These are phyloP conservation scores for Umbellularia californica DNA, from an alignment of 164 flowering plant genomes.

Conservation along the genomic window DNA sequence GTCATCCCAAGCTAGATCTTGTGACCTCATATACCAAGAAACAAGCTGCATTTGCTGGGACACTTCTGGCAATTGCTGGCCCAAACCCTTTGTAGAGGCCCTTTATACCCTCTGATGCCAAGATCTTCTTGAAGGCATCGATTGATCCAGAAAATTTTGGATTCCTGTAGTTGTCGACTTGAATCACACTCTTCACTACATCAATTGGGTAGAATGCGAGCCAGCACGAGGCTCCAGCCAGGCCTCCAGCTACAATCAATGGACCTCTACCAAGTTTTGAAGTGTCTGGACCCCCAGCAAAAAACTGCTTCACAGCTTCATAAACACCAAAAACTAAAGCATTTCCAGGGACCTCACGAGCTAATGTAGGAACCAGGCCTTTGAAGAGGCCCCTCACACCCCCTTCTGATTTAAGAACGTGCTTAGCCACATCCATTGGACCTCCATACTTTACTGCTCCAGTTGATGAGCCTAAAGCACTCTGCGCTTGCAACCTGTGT, in stretches of 20 bases:
- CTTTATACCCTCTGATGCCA: constrained; percentile 70
- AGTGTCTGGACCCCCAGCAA: constrained; percentile 90
- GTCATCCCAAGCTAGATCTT: constrained; percentile 73
- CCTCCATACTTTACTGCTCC: constrained; percentile 79
- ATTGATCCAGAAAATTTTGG: constrained; percentile 82
- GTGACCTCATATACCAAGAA: constrained; percentile 93
- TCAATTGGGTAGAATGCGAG: constrained; percentile 80
- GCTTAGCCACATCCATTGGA: constrained; percentile 90
- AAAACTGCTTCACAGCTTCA: constrained; percentile 59
- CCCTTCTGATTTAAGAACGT: constrained; percentile 74
- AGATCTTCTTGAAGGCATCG: constrained; percentile 71
- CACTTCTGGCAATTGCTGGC: constrained; percentile 92
- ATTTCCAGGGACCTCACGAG: constrained; percentile 96
- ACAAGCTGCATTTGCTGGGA: constrained; percentile 98
- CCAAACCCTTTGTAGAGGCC: constrained; percentile 94
- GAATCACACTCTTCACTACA: constrained; percentile 88
- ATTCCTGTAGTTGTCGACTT: constrained; percentile 78
- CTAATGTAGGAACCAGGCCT: constrained; percentile 85
- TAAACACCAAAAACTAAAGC: constrained; percentile 94
- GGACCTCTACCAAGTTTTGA: constrained; percentile 77
- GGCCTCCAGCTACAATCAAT: constrained; percentile 76
- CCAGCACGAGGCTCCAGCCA: constrained; percentile 97
- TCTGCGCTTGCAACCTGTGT: constrained; percentile 90
- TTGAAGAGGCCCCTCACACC: constrained; percentile 77
- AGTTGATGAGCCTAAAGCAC: constrained; percentile 52